A percentile compares a stretch with the other conserved stretches of the same genome.
phyloP scores from a whole-genome alignment of 2,329 filamentous ascomycete genomes.

The Aureobasidium vineae region DNA sequence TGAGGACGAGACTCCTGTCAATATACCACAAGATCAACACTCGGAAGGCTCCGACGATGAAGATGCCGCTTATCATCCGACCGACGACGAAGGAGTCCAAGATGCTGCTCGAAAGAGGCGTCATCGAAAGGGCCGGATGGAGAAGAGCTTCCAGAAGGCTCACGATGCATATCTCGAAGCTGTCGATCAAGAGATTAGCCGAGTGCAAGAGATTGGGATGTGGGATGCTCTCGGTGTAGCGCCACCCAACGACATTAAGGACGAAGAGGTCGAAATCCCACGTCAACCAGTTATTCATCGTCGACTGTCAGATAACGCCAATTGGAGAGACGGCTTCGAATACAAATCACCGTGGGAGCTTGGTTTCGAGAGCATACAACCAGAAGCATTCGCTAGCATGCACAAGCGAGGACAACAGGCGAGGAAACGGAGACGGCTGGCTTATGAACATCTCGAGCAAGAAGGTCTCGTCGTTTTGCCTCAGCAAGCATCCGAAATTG shows the following conservation, averaged over 20 bases:
- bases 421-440: conserved; percentile 27
- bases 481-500: neutral
- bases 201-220: conserved; percentile 48
- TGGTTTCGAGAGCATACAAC: conserved; percentile 6
- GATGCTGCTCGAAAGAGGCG: conserved; percentile 24
- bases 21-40: conserved; percentile 12
- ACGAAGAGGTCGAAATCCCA: conserved; percentile 30
- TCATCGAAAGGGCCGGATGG: neutral
- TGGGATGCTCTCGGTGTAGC: conserved; percentile 45
- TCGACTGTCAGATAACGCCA: conserved; percentile 37
- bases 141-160: conserved; percentile 25
- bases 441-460: conserved; percentile 10
- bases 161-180: conserved; percentile 49
- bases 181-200: conserved; percentile 49
- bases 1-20: conserved; percentile 24
- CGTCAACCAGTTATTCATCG: conserved; percentile 37
- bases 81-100: conserved; percentile 14
- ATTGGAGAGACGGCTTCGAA: conserved; percentile 49
- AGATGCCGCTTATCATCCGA: neutral
- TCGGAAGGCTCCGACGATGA: conserved; percentile 5
- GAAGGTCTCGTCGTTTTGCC: neutral
- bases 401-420: conserved; percentile 24
- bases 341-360: conserved; percentile 54
- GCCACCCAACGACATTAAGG: conserved; percentile 30
- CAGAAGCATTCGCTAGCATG: conserved; percentile 29